Percentiles rank a stretch among this genome's conserved stretches.
These are phyloP conservation scores for Sarocladium strictum DNA, from an alignment of 2,329 filamentous ascomycete species.

Conservation along the genomic window DNA sequence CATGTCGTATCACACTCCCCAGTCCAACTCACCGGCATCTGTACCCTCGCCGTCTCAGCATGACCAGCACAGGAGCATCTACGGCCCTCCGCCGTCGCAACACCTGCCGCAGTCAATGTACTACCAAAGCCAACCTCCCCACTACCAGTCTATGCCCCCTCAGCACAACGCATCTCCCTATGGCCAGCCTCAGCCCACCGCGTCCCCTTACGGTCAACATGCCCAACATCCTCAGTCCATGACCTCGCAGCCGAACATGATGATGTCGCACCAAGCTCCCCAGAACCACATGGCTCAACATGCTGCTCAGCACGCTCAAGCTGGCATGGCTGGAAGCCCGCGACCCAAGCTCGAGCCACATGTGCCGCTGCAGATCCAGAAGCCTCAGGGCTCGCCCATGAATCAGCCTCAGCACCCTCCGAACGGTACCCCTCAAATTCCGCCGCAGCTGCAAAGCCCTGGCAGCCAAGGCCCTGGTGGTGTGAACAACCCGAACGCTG, in stretches of 20 bases:
- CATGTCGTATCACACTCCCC: constrained; percentile 86
- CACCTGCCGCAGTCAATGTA: constrained; percentile 80
- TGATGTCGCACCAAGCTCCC: constrained; percentile 56
- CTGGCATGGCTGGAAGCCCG: constrained; percentile 55
- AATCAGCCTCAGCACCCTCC: constrained; percentile 30
- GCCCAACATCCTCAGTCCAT: constrained; percentile 46
- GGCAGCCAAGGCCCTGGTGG: constrained; percentile 23
- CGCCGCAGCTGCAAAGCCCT: constrained; percentile 34
- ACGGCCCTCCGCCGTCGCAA: constrained; percentile 72
- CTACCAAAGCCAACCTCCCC: constrained; percentile 53
- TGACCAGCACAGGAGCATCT: constrained; percentile 84
- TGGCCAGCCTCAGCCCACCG: constrained; percentile 43
- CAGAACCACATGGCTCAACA: constrained; percentile 56
- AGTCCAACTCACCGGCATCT: constrained; percentile 90
- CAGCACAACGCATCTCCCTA: constrained; percentile 57
- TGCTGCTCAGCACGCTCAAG: constrained; percentile 46
- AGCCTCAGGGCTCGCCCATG: constrained; percentile 41
- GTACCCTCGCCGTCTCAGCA: constrained; percentile 85
- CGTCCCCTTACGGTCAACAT: constrained; percentile 57
- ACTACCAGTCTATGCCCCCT: constrained; percentile 61
- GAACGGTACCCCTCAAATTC: constrained; percentile 25
- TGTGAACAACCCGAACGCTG: constrained; percentile 79
- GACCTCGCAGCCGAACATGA: constrained; percentile 59
- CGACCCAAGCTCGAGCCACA: constrained; percentile 59
- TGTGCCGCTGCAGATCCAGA: constrained; percentile 55